A percentile compares a stretch with the other conserved stretches of the same genome.
phyloP scores from a whole-genome alignment of 768 basidiomycete species.

The Boletus barrowsii region DNA sequence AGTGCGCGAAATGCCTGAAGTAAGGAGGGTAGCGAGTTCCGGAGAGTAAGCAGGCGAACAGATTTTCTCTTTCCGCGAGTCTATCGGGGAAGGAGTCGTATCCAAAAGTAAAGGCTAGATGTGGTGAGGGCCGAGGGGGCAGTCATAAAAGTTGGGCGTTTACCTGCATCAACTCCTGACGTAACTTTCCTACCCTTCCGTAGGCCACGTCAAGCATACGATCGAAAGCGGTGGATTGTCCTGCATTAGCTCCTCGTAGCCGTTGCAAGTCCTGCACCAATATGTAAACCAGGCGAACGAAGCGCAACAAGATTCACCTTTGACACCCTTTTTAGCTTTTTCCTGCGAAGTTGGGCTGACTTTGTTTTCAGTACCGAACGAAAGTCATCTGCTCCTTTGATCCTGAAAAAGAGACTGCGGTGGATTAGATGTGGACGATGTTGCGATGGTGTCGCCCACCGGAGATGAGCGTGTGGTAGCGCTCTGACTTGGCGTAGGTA shows the following conservation, averaged over 20 bases:
- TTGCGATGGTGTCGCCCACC: conserved; percentile 30
- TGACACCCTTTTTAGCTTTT: conserved; percentile 47
- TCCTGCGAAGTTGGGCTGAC: conserved; percentile 29
- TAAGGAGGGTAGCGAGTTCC: conserved; percentile 61
- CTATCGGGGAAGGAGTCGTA: conserved; percentile 46
- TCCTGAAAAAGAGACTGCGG: conserved; percentile 59
- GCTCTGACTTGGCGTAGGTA: conserved; percentile 40
- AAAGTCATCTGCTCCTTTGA: conserved; percentile 58
- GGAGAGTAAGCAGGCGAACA: conserved; percentile 65
- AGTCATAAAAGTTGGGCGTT: neutral
- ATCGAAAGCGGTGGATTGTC: conserved; percentile 48
- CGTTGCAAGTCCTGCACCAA: conserved; percentile 47
- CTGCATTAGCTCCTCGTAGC: conserved; percentile 53
- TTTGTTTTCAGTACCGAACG: conserved; percentile 42
- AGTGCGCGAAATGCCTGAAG: conserved; percentile 43
- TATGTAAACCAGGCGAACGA: neutral
- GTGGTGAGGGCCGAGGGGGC: conserved; percentile 5
- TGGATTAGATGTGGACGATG: neutral
- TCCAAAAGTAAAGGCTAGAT: conserved; percentile 55
- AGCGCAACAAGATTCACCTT: conserved; percentile 39
- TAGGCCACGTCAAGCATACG: conserved; percentile 68
- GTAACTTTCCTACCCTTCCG: conserved; percentile 70
- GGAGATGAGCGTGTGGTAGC: conserved; percentile 47
- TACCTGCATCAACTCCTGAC: conserved; percentile 67
- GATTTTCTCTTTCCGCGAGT: conserved; percentile 49